Evolutionary conservation across 257 asterid genomes (phyloP), one percentile per base, ranked within the genome.

Genomic region (Nicotiana undulata): DNA sequence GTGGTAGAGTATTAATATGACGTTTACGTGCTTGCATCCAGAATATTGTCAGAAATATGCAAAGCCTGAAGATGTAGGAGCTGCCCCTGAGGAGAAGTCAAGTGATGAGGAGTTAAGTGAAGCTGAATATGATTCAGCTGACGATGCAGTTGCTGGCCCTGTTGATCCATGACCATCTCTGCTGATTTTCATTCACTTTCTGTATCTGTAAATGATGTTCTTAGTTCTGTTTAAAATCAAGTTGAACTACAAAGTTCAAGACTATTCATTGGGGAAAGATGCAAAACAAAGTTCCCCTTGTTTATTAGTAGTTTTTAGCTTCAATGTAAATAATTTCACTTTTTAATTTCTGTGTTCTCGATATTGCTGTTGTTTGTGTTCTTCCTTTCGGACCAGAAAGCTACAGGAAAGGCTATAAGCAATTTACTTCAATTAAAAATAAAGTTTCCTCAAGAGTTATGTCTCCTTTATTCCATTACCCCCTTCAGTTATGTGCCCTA

Each of bases 31-130:
- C 46, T 75, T 52, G 18, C 52, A 29, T 86, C 58, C 90, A 96
- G 99, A 96, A 84, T 96, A 90, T 83, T 93, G 98, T 86, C 87
- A 87, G 89, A 94, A 87, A 87, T 96, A 94, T 68, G 98, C 98
- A 12, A 96, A 96, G 82, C 93, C 95, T 29, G 98, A 94, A 87
- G 98, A 96, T 74, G 85, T 88, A 22, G 99, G 99, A 76, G 92
- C 86, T 11, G 87, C 68, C 49, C 83, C 88, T 0, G 97, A 90
- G 80, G 99, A 94, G 81, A 81, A 87, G 77, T 85, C 92, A n/a
- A 93, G 98, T 67, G 98, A 95, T 18, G 98, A 91, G 49, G 98
- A 93, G 89, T 70, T 92, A 44, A 96, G 93, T 56, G 98, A 94
- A 81, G 92, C 86, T 7, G 99, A 88, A 65, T 88, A 87, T 9